Percentiles rank a stretch among this genome's conserved stretches.
Evolutionary conservation across 2,329 filamentous ascomycete species (phyloP).

Genomic region (Amylocarpus encephaloides): DNA sequence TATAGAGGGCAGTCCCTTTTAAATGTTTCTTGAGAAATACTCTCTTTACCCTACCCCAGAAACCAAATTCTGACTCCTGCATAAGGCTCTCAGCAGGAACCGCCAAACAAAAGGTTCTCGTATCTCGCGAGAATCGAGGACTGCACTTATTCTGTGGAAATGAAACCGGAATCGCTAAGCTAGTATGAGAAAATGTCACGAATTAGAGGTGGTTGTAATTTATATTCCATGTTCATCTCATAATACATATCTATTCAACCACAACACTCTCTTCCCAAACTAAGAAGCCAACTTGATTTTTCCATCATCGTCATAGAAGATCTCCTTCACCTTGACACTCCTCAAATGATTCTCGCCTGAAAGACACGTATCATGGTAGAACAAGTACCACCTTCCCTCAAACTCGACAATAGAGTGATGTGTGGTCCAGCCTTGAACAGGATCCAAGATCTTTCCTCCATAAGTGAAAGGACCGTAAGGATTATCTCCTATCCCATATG

Average conservation of each 20-base stretch:
- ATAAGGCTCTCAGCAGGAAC: background rate
- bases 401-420: slow-evolving; percentile 76
- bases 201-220: too few species aligned
- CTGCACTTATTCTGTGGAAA: too few species aligned
- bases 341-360: slow-evolving; percentile 64
- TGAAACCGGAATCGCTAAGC: too few species aligned
- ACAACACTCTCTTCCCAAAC: background rate
- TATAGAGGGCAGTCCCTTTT: too few species aligned
- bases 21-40: too few species aligned
- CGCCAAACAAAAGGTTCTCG: too few species aligned
- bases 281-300: slow-evolving; percentile 41
- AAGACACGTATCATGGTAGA: slow-evolving; percentile 70
- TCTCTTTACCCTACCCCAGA: too few species aligned
- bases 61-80: too few species aligned
- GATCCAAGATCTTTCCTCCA: slow-evolving; percentile 63
- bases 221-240: background rate
- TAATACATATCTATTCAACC: background rate
- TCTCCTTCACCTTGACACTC: slow-evolving; percentile 68
- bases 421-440: slow-evolving; percentile 74
- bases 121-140: too few species aligned
- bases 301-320: slow-evolving; percentile 62
- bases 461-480: slow-evolving; percentile 71
- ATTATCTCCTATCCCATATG: slow-evolving; percentile 58
- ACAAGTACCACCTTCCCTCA: slow-evolving; percentile 64
- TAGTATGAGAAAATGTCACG: too few species aligned